Evolutionary conservation across 148 eudicot genomes (phyloP).

Genomic region (Nepenthes mirabilis): DNA sequence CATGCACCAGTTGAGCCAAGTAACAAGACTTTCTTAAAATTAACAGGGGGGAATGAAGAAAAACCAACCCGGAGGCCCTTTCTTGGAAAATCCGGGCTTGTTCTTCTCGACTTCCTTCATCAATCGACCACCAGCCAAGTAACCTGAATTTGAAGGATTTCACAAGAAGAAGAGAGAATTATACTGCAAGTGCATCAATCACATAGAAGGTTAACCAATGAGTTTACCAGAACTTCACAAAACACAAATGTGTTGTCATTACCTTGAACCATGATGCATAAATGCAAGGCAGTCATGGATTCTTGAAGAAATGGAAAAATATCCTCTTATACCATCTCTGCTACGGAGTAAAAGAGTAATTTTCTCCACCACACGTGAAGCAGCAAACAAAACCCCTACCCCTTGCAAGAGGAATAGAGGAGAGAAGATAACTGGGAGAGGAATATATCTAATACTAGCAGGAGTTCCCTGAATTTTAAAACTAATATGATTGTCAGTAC

Average conservation of each 20-base stretch:
- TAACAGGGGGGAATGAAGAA: neutral
- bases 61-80: conserved; percentile 57
- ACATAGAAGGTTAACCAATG: neutral
- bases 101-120: conserved; percentile 94
- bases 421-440: conserved; percentile 64
- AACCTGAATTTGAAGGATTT: conserved; percentile 32
- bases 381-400: conserved; percentile 55
- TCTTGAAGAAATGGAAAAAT: conserved; percentile 53
- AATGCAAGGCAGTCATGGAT: conserved; percentile 64
- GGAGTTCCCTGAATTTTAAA: conserved; percentile 70
- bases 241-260: conserved; percentile 1
- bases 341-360: conserved; percentile 39
- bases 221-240: neutral
- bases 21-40: too few relatives aligned
- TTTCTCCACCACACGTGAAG: conserved; percentile 63
- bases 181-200: neutral
- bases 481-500: conserved; percentile 4
- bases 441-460: conserved; percentile 45
- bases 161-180: neutral
- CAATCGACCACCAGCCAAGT: conserved; percentile 98
- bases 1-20: too few relatives aligned
- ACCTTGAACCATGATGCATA: conserved; percentile 93
- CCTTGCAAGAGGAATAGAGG: conserved; percentile 83
- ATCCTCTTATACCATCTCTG: conserved; percentile 43
- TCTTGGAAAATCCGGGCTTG: conserved; percentile 69